Evolutionary conservation across 805 yeast species (phyloP), one percentile per base, ranked within the genome.

Genomic region (Nakazawaea ambrosiae): DNA sequence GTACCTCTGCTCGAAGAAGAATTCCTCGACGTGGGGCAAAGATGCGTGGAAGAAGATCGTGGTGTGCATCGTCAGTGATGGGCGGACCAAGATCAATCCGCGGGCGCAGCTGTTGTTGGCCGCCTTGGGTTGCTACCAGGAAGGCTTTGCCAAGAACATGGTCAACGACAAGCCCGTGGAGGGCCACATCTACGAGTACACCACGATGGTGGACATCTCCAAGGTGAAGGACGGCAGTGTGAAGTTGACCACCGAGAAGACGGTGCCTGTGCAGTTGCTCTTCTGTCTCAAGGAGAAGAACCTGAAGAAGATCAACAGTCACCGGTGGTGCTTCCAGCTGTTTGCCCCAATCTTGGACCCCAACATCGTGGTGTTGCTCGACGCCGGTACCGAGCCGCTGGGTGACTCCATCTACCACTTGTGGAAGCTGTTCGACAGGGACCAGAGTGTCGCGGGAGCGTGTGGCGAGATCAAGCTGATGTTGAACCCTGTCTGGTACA

Each of bases 381-480:
- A 92, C 61, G 96, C 95, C 17, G 98, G 98, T 50, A 90, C 98
- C 1, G 81, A 81, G 56, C 96, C 97, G 2, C 75, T 84, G 4
- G 73, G 75, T 44, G 86, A 84, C 47, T 81, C 97, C 2, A 75
- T 90, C 36, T 89, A 85, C 57, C 83, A 85, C 48, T 62, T 92
- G 40, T 90, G 98, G 98, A 79, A 78, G 55, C 75, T 89, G 28
- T 92, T 90, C 53, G 76, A 75, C 44, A 70, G 78, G 49, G 74
- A 73, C 50, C 81, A 87, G 2, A 73, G 77, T 37, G 94, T 90
- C 16, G 98, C 95, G 2, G 98, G 98, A 27, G 95, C 97, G 1
- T 90, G 98, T 74, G 98, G 98, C 38, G 97, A 92, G 55, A 90
- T 92, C 60, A 81, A 78, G 46, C 94, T 92, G 0, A 78, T 81